Percentiles rank a stretch among this genome's conserved stretches.
Conservation (phyloP, 306 rosid genomes). For the Vigna angularis region DNA sequence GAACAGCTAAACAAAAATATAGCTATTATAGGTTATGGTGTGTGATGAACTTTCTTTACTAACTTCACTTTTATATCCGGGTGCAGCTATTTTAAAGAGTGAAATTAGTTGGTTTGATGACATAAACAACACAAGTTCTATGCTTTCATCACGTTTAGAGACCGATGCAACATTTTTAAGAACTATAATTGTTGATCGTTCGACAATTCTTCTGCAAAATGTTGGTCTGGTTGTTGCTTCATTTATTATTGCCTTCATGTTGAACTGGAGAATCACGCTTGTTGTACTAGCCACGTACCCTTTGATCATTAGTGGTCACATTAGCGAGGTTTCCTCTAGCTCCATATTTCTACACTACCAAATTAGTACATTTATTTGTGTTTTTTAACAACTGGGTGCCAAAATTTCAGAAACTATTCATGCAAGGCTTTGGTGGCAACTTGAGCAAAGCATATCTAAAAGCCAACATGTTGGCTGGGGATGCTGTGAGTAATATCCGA, state of each 20-base stretch:
- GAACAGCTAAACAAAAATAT: background rate
- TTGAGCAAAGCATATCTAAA: constrained; percentile 90
- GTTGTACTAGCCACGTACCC: constrained; percentile 90
- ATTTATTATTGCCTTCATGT: constrained; percentile 75
- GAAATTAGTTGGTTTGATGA: constrained; percentile 96
- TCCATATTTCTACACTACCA: constrained; percentile 19
- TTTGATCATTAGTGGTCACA: constrained; percentile 91
- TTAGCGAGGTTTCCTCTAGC: constrained; percentile 71
- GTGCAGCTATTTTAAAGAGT: constrained; percentile 83
- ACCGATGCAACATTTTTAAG: constrained; percentile 80
- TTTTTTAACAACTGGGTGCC: constrained; percentile 15
- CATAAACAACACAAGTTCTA: constrained; percentile 73
- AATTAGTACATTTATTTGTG: background rate
- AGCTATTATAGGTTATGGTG: background rate
- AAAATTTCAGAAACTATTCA: constrained; percentile 78
- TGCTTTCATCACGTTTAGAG: constrained; percentile 88
- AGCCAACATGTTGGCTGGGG: constrained; percentile 93
- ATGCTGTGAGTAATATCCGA: constrained; percentile 91
- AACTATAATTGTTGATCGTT: constrained; percentile 82
- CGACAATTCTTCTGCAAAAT: constrained; percentile 81
- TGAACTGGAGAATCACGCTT: constrained; percentile 89
- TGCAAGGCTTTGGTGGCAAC: constrained; percentile 92
- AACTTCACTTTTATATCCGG: background rate
- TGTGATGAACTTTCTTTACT: constrained; percentile 9
- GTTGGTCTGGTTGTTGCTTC: constrained; percentile 76